Evolutionary conservation across 2,329 filamentous ascomycete genomes (phyloP), one percentile per base, ranked within the genome.

Genomic region (Nemania abortiva): DNA sequence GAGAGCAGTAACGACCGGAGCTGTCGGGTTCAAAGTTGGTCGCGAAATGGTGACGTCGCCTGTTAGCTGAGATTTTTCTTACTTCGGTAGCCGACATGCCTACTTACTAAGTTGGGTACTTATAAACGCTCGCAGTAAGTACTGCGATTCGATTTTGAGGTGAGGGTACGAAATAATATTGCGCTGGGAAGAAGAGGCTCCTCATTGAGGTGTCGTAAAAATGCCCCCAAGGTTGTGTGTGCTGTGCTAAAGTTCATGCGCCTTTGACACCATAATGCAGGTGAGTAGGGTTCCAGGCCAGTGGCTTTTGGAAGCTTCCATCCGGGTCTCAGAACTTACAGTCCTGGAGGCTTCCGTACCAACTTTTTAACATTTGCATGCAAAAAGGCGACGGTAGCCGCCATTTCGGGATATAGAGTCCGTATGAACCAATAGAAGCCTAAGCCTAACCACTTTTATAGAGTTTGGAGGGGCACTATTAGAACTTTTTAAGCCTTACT

Each of bases 151-250:
- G 3, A 54, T 34, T 54, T 54, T 54, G 27, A 54, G 52, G 52
- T 54, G 52, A 54, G 52, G 29, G 2, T 27, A 54, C 27, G 27
- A 54, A 54, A 54, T 54, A 13, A 54, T 34, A 54, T 31, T 54
- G 52, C 52, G 27, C 34, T 54, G 24, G 52, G 52, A 34, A 54
- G 27, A 54, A 54, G 52, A 54, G 29, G 52, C 15, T 34, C 52
- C 52, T 34, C 24, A 54, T 34, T 54, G 52, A 31, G 52, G 52
- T 54, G 52, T 31, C 52, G 13, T 54, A 54, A 54, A 54, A 34
- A 54, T 6, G 29, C n/a, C n/a, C 34, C 27, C 27, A 54, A 54
- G 27, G 52, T 54, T 54, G 4, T 15, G 52, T 54, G 29, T 54
- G 52, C 27, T 53, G 50, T 27, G 50, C 18, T 53, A 53, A 52